Evolutionary conservation across 2,329 filamentous ascomycete genomes (phyloP), one percentile per base, ranked within the genome.

Genomic region (Monosporascus ibericus): DNA sequence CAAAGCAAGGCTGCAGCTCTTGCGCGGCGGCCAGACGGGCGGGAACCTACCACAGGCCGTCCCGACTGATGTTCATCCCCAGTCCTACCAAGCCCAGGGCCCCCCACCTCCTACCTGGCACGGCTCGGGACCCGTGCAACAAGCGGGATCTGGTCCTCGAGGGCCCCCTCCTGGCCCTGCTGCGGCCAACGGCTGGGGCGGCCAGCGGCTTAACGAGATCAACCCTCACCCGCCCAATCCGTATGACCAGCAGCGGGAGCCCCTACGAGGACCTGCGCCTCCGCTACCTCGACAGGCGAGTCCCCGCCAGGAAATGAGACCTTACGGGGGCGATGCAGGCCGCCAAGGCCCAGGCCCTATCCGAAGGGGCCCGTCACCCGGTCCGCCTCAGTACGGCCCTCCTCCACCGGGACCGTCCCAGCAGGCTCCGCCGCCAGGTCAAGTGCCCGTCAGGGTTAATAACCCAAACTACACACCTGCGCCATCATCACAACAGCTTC

Each of bases 21-120:
- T 99, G 52, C 88, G 94, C 53, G 92, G 84, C 58, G 90, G 90
- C 18, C 86, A 88, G 62, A 80, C 84, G 56, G 86, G 84, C 65
- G 86, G 89, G 55, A 77, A 87, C 62, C 79, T 87, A 55, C 88
- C 87, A 63, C 85, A 80, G 61, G 85, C 92, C n/a, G 83, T 94
- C 63, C 92, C 94, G 7, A 92, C 95, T 65, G 94, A 99, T 70
- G 91, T 97, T 22, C 92, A 97, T 68, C 92, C 92, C 48, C 90
- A 96, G 65, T 89, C 92, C 6, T 97, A 97, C 65, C 88, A 88
- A 42, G 86, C 94, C 50, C 88, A 88, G 59, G 90, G 88, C 11
- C 90, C 90, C 53, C 89, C 90, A 49, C 87, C 87, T 49, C 92
- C 91, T 58, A 88, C 95, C 68, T 97, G 92, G 92, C 89, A 88